A percentile compares a stretch with the other conserved stretches of the same genome.
Conservation (phyloP, 768 basidiomycete genomes). For the Russula foetens region DNA sequence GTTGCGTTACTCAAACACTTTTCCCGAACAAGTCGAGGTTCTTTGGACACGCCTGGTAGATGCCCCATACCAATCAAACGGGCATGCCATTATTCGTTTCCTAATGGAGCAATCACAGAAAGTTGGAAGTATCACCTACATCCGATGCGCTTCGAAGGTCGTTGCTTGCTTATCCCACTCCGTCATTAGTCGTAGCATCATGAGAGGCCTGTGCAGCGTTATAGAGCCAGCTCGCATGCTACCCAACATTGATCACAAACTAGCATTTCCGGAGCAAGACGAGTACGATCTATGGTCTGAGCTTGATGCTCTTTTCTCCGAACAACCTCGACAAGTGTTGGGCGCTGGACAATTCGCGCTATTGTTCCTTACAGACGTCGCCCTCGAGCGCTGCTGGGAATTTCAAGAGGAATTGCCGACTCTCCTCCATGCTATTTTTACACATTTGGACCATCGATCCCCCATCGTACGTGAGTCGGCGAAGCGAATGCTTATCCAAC, state of each 20-base stretch:
- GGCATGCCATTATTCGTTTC: constrained; percentile 73
- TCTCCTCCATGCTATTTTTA: constrained; percentile 72
- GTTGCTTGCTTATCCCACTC: constrained; percentile 81
- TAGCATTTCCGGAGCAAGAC: constrained; percentile 49
- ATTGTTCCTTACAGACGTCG: constrained; percentile 72
- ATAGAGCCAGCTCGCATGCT: constrained; percentile 84
- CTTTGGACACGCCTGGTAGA: constrained; percentile 79
- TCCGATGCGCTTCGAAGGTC: constrained; percentile 71
- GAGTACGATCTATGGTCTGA: constrained; percentile 76
- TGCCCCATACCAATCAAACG: constrained; percentile 59
- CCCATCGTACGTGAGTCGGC: constrained; percentile 62
- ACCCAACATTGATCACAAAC: constrained; percentile 64
- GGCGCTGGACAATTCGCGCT: constrained; percentile 86
- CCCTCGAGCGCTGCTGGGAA: constrained; percentile 72
- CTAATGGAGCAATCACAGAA: constrained; percentile 83
- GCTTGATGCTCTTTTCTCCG: constrained; percentile 66
- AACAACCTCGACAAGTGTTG: constrained; percentile 59
- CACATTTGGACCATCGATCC: constrained; percentile 73
- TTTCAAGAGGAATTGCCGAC: constrained; percentile 58
- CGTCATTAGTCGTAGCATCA: constrained; percentile 58
- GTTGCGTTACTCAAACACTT: constrained; percentile 58
- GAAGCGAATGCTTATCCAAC: constrained; percentile 75
- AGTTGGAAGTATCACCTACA: constrained; percentile 70
- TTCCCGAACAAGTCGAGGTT: constrained; percentile 71
- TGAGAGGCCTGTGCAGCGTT: constrained; percentile 77